Percentiles rank a stretch among this genome's conserved stretches.
Conservation (phyloP, 306 rosid species). For the Vigna reflexopilosa region DNA sequence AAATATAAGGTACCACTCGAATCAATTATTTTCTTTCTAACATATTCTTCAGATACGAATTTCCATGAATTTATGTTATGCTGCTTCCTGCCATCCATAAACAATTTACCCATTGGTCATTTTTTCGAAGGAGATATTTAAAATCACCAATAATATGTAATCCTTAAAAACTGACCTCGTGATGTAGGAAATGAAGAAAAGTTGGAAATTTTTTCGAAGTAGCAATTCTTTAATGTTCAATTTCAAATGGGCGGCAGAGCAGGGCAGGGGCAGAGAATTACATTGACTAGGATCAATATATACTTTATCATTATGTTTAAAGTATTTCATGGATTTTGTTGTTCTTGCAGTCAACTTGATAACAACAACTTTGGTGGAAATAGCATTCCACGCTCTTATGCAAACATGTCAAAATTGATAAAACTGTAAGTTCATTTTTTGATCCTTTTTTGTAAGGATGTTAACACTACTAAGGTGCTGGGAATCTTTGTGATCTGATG, state of each 20-base stretch:
- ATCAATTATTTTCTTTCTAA: not conserved
- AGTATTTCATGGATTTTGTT: slow-evolving; percentile 23
- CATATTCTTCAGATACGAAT: not conserved
- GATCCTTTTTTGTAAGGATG: slow-evolving; percentile 22
- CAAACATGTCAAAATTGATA: slow-evolving; percentile 60
- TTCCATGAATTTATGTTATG: not conserved
- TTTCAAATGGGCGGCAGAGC: not conserved
- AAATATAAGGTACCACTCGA: not conserved
- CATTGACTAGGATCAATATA: not conserved
- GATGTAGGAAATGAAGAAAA: too few species aligned
- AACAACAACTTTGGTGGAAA: slow-evolving; percentile 80
- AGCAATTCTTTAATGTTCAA: not conserved
- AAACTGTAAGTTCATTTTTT: slow-evolving; percentile 76
- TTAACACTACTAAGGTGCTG: not conserved
- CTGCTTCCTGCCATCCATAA: not conserved
- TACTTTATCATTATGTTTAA: not conserved
- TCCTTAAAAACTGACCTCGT: too few species aligned
- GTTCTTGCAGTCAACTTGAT: slow-evolving; percentile 82
- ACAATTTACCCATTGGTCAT: too few species aligned
- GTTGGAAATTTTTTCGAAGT: too few species aligned
- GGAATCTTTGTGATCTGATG: not conserved
- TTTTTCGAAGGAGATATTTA: too few species aligned
- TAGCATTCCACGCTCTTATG: slow-evolving; percentile 71
- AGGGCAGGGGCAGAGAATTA: not conserved
- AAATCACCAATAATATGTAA: too few species aligned